These are phyloP conservation scores for Rhodosporidiobolus odoratus DNA, from an alignment of 768 basidiomycete genomes.

Conservation along the genomic window DNA sequence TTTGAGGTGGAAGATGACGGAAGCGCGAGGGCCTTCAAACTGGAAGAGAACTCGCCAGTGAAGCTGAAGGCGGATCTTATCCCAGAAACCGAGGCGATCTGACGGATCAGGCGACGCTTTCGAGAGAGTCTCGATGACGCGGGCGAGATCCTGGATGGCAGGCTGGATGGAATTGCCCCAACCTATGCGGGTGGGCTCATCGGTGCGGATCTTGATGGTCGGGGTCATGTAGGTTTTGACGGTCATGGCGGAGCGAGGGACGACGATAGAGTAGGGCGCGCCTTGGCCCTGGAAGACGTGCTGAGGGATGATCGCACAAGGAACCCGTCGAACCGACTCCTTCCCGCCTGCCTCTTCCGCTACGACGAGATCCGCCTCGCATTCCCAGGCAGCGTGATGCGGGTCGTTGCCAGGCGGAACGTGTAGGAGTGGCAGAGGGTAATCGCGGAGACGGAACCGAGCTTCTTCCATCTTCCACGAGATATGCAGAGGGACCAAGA, in stretches of 20 bases:
- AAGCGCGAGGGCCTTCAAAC: slow-evolving; percentile 55
- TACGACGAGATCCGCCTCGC: slow-evolving; percentile 72
- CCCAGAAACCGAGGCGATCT: slow-evolving; percentile 85
- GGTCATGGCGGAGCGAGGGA: slow-evolving; percentile 87
- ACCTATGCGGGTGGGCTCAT: slow-evolving; percentile 64
- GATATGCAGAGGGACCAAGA: slow-evolving; percentile 77
- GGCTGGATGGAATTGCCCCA: slow-evolving; percentile 88
- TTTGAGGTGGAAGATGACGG: slow-evolving; percentile 78
- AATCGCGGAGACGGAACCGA: slow-evolving; percentile 68
- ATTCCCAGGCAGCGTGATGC: slow-evolving; percentile 55
- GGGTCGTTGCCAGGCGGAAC: slow-evolving; percentile 54
- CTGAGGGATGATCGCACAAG: slow-evolving; percentile 62
- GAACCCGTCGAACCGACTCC: slow-evolving; percentile 46
- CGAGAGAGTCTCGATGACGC: slow-evolving; percentile 72
- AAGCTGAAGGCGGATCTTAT: slow-evolving; percentile 78
- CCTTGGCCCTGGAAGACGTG: slow-evolving; percentile 51
- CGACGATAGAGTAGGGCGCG: slow-evolving; percentile 50
- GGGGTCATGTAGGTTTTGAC: slow-evolving; percentile 87
- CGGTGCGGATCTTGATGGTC: slow-evolving; percentile 60
- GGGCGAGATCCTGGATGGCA: slow-evolving; percentile 78
- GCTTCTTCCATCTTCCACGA: slow-evolving; percentile 62
- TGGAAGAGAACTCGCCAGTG: slow-evolving; percentile 71
- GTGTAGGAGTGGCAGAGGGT: slow-evolving; percentile 76
- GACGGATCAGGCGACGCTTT: slow-evolving; percentile 74
- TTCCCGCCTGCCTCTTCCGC: slow-evolving; percentile 71